Percentiles rank a stretch among this genome's conserved stretches.
phyloP scores from a whole-genome alignment of 129 eudicot genomes.

The Lactuca saligna region DNA sequence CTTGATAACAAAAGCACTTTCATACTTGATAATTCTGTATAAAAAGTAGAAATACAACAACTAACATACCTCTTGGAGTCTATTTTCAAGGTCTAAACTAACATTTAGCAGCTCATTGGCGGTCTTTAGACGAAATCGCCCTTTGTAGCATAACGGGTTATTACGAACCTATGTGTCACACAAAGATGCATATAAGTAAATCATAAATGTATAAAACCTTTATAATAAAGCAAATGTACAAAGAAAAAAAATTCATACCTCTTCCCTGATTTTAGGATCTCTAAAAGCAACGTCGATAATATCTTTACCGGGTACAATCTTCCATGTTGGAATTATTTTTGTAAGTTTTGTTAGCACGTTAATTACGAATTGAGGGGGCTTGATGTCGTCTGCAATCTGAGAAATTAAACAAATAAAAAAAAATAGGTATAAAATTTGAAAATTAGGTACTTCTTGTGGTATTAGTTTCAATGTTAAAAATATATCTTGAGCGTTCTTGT shows the following conservation, averaged over 20 bases:
- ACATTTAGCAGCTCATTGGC: constrained; percentile 50
- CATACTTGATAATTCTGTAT: background rate
- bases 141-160: constrained; percentile 83
- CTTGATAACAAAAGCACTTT: background rate
- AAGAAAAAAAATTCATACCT: constrained; percentile 31
- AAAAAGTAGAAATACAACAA: background rate
- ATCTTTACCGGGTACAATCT: constrained; percentile 57
- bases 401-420: background rate
- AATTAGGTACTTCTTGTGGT: background rate
- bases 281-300: constrained; percentile 72
- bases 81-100: constrained; percentile 72
- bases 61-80: constrained; percentile 56
- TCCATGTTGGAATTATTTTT: constrained; percentile 55
- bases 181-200: background rate
- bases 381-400: constrained; percentile 65
- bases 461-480: too few species aligned
- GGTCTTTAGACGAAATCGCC: constrained; percentile 79
- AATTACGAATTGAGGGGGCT: constrained; percentile 46
- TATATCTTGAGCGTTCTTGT: constrained; percentile 10
- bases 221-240: background rate
- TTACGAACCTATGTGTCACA: constrained; percentile 39
- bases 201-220: background rate
- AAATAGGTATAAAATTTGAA: background rate
- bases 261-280: constrained; percentile 57
- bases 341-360: constrained; percentile 39